Evolutionary conservation across 345 rosid species (phyloP), one percentile per base, ranked within the genome.

Genomic region (Eucalyptus melliodora): DNA sequence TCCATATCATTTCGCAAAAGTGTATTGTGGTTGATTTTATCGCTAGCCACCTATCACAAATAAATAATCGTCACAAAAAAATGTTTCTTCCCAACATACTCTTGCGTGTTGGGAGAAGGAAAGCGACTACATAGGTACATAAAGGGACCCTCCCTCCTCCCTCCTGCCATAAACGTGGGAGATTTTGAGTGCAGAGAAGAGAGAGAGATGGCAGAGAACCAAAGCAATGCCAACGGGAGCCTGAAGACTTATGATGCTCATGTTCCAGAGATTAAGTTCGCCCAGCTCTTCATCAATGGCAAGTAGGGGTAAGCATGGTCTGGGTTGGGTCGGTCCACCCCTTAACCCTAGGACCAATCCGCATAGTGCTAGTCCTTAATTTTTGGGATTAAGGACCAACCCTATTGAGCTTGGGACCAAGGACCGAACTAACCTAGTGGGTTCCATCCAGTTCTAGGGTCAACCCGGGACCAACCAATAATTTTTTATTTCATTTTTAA

Each of bases 201-300:
- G 67, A 55, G 60, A 91, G 88, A 89, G 56, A 95, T 94, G 96
- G 94, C 88, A 44, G 89, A 49, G 87, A 87, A 49, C 88, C 87
- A n/a, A 26, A 34, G 27, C 81, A 55, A 69, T 27, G 67, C 90
- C 91, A 94, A 93, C 90, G 97, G 93, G 87, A 91, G 40, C 83
- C 42, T 90, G 3, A 91, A 82, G 62, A 85, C 88, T 88, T 87
- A 50, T 34, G 62, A 87, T 50, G 7, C 83, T 86, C 90, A 89
- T 89, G 87, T 94, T 11, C 97, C 95, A 12, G 88, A 93, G 65
- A 92, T 96, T 12, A 95, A 93, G 88, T 96, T 96, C 91, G 95
- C 93, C 4, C 94, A 93, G 89, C 94, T 97, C 72, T 97, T 95
- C 94, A 94, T 97, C 89, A 95, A 94, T 89, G 96, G 97, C 88